Evolutionary conservation across 148 eudicot genomes (phyloP).

Genomic region (Limonium bicolor): DNA sequence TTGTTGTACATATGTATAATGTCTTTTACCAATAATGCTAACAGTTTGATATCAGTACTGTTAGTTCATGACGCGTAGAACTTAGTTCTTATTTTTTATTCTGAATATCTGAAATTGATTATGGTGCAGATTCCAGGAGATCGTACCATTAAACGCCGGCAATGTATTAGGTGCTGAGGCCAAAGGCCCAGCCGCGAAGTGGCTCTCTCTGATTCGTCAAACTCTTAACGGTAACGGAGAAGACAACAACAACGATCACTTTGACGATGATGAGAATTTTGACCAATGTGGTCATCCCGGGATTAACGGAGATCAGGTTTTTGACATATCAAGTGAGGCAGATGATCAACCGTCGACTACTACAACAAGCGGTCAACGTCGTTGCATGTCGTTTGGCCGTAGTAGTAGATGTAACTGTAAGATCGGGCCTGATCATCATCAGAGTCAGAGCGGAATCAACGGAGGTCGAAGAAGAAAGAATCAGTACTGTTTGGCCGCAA

Average conservation of each 20-base stretch:
- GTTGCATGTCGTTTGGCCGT: too few species aligned
- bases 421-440: background rate
- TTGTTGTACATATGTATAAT: too few species aligned
- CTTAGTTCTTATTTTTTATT: background rate
- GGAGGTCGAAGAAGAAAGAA: background rate
- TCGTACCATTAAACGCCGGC: slow-evolving; percentile 67
- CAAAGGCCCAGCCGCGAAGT: slow-evolving; percentile 46
- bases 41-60: too few species aligned
- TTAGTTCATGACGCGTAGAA: too few species aligned
- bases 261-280: background rate
- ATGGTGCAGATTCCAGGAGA: slow-evolving; percentile 46
- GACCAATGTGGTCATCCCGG: too few species aligned
- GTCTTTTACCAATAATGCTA: too few species aligned
- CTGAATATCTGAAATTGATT: background rate
- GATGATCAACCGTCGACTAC: too few species aligned
- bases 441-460: too few species aligned
- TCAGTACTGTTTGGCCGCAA: slow-evolving; percentile 4
- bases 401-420: too few species aligned
- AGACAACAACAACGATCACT: background rate
- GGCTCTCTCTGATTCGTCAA: slow-evolving; percentile 40
- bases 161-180: slow-evolving; percentile 59
- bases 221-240: slow-evolving; percentile 15
- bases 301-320: too few species aligned
- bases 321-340: too few species aligned
- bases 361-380: too few species aligned